Conservation (phyloP, 2,329 filamentous ascomycete genomes). For the Colletotrichum sansevieriae region DNA sequence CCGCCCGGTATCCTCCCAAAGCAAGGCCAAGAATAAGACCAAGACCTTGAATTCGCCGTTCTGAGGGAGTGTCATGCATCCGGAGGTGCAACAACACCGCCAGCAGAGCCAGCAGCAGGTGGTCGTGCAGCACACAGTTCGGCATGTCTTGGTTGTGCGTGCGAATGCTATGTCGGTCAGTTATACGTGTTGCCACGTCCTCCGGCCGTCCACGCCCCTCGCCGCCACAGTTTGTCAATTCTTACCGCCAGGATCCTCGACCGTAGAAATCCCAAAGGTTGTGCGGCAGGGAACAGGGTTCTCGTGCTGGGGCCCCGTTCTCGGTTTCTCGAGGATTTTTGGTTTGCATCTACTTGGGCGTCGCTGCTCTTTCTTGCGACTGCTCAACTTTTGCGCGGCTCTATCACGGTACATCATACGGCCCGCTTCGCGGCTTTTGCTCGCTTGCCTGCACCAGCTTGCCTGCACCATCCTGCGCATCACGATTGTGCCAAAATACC, state of each 20-base stretch:
- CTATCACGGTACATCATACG: background rate
- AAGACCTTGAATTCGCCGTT: slow-evolving; percentile 30
- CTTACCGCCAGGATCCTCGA: slow-evolving; percentile 34
- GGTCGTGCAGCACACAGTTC: slow-evolving; percentile 40
- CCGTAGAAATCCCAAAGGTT: slow-evolving; percentile 30
- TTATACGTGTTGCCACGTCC: slow-evolving; percentile 35
- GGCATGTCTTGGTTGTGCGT: slow-evolving; percentile 37
- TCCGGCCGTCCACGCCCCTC: slow-evolving; percentile 23
- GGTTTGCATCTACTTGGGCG: background rate
- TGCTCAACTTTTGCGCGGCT: slow-evolving; percentile 7
- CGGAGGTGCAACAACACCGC: slow-evolving; percentile 24
- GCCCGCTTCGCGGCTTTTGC: slow-evolving; percentile 19
- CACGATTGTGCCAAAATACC: slow-evolving; percentile 15
- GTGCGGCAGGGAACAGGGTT: slow-evolving; percentile 35
- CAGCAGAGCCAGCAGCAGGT: slow-evolving; percentile 23
- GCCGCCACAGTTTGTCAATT: slow-evolving; percentile 33
- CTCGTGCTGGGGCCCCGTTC: background rate
- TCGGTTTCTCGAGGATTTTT: background rate
- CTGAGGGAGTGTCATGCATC: slow-evolving; percentile 38
- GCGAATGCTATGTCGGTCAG: slow-evolving; percentile 29
- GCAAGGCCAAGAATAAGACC: slow-evolving; percentile 19
- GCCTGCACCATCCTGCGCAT: slow-evolving; percentile 6
- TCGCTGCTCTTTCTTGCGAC: slow-evolving; percentile 6
- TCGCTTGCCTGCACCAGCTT: slow-evolving; percentile 10
- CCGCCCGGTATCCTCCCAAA: background rate